phyloP scores from a whole-genome alignment of 495 filamentous ascomycete species.

The Aspergillus sparsus region DNA sequence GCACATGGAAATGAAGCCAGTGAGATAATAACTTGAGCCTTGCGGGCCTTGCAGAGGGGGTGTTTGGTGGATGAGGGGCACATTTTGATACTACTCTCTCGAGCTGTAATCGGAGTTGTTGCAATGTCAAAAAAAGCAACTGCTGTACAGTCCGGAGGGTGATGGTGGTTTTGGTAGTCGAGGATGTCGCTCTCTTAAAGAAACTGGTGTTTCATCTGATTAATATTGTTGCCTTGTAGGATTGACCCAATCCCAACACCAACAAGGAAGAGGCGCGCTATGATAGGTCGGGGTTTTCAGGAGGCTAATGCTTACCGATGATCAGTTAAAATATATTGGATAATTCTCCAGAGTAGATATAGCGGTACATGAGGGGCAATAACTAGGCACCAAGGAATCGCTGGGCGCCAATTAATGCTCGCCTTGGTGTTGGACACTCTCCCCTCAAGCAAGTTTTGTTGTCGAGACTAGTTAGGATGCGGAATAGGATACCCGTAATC shows the following conservation, averaged over 20 bases:
- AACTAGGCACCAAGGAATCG: too few species aligned
- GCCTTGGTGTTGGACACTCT: background rate
- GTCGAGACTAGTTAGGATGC: too few species aligned
- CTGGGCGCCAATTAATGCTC: background rate
- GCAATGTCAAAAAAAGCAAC: background rate
- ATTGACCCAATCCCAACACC: background rate
- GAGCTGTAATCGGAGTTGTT: background rate
- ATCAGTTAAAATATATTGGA: too few species aligned
- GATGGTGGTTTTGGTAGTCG: background rate
- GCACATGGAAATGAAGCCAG: background rate
- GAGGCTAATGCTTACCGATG: background rate
- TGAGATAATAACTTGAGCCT: background rate
- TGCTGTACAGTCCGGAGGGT: background rate
- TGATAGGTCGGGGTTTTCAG: background rate
- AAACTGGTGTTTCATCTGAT: background rate
- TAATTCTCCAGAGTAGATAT: too few species aligned
- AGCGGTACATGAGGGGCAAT: too few species aligned
- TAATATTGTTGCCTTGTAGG: background rate
- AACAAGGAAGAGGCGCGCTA: background rate
- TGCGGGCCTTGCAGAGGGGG: slow-evolving; percentile 1
- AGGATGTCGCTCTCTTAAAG: background rate
- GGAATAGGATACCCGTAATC: too few species aligned
- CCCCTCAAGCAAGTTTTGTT: background rate
- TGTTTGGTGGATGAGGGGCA: background rate
- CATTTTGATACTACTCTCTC: background rate